These are phyloP conservation scores for Phyllosticta citriasiana DNA, from an alignment of 2,329 filamentous ascomycete genomes.

Conservation along the genomic window DNA sequence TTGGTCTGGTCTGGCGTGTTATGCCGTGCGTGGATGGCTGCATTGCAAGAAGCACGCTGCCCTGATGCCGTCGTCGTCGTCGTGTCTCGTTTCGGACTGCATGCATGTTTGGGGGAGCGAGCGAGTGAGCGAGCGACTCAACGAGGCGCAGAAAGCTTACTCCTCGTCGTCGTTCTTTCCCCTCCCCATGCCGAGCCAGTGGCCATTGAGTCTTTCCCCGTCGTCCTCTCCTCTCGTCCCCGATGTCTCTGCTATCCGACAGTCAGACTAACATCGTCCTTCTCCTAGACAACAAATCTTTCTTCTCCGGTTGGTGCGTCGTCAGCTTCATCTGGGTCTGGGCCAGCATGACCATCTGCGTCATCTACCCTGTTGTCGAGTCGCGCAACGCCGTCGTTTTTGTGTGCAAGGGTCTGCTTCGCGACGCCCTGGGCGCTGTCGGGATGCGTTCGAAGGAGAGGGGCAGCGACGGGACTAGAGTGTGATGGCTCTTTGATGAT, in stretches of 20 bases:
- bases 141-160: neutral
- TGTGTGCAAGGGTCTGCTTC: neutral
- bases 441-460: neutral
- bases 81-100: neutral
- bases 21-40: neutral
- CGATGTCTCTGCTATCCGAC: neutral
- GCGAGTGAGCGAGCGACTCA: no score
- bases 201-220: no score
- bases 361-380: constrained; percentile 32
- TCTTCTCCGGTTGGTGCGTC: constrained; percentile 32
- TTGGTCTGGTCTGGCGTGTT: neutral
- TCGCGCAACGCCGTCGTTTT: neutral
- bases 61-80: neutral
- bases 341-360: constrained; percentile 28
- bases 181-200: neutral
- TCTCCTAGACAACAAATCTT: constrained; percentile 11
- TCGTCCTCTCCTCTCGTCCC: no score
- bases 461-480: neutral
- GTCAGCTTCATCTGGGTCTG: constrained; percentile 35
- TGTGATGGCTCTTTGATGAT: neutral
- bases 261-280: neutral
- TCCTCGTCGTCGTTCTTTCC: neutral
- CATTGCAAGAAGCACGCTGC: neutral
- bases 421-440: neutral
- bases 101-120: no score